Conservation (phyloP, 345 rosid genomes). For the Heritiera fomes region DNA sequence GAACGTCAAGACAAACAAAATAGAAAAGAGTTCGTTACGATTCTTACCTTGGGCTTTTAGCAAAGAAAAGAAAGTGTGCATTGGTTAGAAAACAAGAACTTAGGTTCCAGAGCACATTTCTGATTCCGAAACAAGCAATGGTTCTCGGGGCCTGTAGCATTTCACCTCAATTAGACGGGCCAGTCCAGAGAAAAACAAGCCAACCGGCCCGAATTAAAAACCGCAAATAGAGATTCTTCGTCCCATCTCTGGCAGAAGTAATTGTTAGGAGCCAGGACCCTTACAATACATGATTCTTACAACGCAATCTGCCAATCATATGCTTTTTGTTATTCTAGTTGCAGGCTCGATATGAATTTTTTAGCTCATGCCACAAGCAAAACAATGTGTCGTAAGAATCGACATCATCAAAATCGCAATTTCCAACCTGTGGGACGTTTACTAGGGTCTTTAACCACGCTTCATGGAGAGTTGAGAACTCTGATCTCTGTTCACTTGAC, state of each 20-base stretch:
- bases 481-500: constrained; percentile 75
- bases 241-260: not conserved
- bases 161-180: not conserved
- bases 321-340: constrained; percentile 1
- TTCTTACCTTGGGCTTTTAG: too few relatives aligned
- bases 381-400: constrained; percentile 66
- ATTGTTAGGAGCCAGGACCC: not conserved
- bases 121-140: not conserved
- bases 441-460: constrained; percentile 71
- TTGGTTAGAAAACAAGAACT: too few relatives aligned
- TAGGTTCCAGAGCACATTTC: too few relatives aligned
- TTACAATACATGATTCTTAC: not conserved
- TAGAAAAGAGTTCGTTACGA: too few relatives aligned
- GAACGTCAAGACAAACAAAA: too few relatives aligned
- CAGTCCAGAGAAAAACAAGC: too few relatives aligned
- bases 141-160: not conserved
- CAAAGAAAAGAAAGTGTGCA: too few relatives aligned
- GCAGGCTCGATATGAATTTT: constrained; percentile 28
- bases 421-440: constrained; percentile 32
- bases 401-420: constrained; percentile 31
- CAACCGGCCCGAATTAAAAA: not conserved
- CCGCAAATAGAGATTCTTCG: not conserved
- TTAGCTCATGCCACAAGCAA: constrained; percentile 85
- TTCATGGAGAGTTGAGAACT: constrained; percentile 91
- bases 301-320: not conserved